phyloP scores from a whole-genome alignment of 2,329 filamentous ascomycete genomes.

The Ciborinia camelliae region DNA sequence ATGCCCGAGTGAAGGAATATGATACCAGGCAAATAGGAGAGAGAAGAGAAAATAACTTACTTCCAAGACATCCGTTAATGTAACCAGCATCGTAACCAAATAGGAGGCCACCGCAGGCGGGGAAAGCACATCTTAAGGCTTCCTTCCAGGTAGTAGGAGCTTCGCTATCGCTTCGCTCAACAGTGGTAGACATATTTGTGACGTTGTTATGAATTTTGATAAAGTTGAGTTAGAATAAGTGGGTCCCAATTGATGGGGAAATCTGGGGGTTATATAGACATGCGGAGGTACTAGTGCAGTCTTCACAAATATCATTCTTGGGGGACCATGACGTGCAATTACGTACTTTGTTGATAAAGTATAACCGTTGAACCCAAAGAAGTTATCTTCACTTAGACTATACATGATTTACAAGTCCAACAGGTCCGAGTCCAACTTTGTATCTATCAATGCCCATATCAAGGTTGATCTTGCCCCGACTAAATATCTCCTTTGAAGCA shows the following conservation, averaged over 20 bases:
- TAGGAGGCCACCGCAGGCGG: conserved; percentile 59
- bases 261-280: background rate
- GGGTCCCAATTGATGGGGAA: too few species aligned
- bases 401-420: background rate
- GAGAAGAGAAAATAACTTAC: conserved; percentile 42
- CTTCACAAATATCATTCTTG: background rate
- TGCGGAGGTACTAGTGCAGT: background rate
- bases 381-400: background rate
- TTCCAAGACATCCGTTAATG: conserved; percentile 61
- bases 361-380: background rate
- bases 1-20: background rate
- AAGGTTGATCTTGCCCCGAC: background rate
- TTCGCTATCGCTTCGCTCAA: conserved; percentile 49
- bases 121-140: conserved; percentile 66
- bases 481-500: too few species aligned
- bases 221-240: background rate
- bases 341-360: background rate
- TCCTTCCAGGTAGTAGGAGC: conserved; percentile 66
- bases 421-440: background rate
- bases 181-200: background rate
- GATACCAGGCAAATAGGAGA: background rate
- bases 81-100: conserved; percentile 73
- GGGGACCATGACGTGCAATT: background rate
- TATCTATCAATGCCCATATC: background rate
- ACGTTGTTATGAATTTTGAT: background rate